Evolutionary conservation across 352 stramenopile species (phyloP).

Genomic region (Globisporangium orthogonon): DNA sequence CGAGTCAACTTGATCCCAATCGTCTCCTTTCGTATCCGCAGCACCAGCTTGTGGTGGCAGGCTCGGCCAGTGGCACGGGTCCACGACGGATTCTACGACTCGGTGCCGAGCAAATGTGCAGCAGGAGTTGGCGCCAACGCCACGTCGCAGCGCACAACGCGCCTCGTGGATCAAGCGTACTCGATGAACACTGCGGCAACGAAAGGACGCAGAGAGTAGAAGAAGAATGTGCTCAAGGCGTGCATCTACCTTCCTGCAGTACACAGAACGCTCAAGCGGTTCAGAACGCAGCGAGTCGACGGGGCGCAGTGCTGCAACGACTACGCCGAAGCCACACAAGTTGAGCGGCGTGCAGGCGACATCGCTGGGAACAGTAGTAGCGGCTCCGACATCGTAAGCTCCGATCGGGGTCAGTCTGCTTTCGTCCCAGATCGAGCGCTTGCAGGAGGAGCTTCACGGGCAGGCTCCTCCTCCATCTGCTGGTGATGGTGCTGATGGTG

Average conservation of each 20-base stretch:
- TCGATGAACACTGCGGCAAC: background rate
- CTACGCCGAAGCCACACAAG: background rate
- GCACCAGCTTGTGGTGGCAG: background rate
- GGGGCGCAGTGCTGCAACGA: background rate
- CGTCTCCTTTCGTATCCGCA: background rate
- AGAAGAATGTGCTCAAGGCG: slow-evolving; percentile 16
- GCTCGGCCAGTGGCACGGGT: background rate
- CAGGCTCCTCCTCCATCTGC: background rate
- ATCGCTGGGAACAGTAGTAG: background rate
- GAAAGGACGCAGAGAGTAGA: slow-evolving; percentile 10
- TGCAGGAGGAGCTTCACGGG: slow-evolving; percentile 21
- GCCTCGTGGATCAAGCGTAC: slow-evolving; percentile 17
- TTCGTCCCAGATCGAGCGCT: slow-evolving; percentile 29
- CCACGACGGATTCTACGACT: background rate
- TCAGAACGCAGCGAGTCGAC: slow-evolving; percentile 1
- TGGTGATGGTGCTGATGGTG: too few relatives aligned
- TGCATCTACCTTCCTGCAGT: slow-evolving; percentile 30
- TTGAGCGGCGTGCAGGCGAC: background rate
- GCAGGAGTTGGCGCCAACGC: background rate
- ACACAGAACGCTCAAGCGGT: slow-evolving; percentile 14
- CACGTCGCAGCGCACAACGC: slow-evolving; percentile 10
- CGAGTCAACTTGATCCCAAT: background rate
- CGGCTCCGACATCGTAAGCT: background rate
- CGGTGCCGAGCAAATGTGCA: slow-evolving; percentile 6
- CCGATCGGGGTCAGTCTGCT: slow-evolving; percentile 26